Conservation (phyloP, 2,329 filamentous ascomycete genomes). For the Pseudocercospora cruenta region DNA sequence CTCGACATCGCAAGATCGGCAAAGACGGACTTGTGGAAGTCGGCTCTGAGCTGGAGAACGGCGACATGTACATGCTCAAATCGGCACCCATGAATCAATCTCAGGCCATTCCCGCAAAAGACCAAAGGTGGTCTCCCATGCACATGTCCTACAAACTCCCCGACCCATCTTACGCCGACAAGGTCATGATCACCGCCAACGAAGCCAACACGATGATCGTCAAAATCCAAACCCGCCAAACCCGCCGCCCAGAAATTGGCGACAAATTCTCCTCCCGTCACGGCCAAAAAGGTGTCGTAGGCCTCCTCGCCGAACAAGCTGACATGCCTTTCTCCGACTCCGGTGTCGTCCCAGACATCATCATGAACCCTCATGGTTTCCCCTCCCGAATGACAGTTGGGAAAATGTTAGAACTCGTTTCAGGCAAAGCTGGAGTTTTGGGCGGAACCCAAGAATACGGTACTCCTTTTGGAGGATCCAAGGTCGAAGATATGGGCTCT, state of each 20-base stretch:
- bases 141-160: constrained; percentile 65
- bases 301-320: constrained; percentile 93
- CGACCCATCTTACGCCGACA: constrained; percentile 82
- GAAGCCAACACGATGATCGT: constrained; percentile 84
- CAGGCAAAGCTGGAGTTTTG: constrained; percentile 89
- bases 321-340: constrained; percentile 94
- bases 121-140: constrained; percentile 37
- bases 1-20: constrained; percentile 71
- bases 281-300: constrained; percentile 96
- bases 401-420: constrained; percentile 92
- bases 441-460: constrained; percentile 87
- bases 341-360: constrained; percentile 94
- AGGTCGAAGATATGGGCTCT: constrained; percentile 84
- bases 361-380: constrained; percentile 99
- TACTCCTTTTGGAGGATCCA: constrained; percentile 81
- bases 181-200: constrained; percentile 89
- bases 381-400: constrained; percentile 99
- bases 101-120: constrained; percentile 40
- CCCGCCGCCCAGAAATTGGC: constrained; percentile 87
- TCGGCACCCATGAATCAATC: constrained; percentile 80
- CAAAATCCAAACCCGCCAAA: constrained; percentile 96
- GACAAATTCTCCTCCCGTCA: constrained; percentile 99
- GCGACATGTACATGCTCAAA: constrained; percentile 90
- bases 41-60: constrained; percentile 74
- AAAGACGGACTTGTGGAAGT: constrained; percentile 87